Evolutionary conservation across 75 land plant species (phyloP).

Genomic region (Pinus tabuliformis): DNA sequence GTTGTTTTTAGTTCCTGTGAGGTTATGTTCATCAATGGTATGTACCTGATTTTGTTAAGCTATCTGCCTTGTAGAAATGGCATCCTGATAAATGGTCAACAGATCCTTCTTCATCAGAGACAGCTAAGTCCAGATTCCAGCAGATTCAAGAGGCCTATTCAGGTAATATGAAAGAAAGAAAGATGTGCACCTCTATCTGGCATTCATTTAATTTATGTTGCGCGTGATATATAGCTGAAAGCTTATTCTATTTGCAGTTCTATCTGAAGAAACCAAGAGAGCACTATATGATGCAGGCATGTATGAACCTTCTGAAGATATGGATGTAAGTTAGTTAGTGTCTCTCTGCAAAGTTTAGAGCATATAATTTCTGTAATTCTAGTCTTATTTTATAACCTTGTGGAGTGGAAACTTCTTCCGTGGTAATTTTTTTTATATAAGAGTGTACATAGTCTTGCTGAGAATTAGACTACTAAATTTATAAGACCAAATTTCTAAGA

Average conservation of each 20-base stretch:
- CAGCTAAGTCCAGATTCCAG: conserved; percentile 64
- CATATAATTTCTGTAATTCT: too few relatives aligned
- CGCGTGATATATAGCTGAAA: background rate
- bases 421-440: too few relatives aligned
- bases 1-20: background rate
- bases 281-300: conserved; percentile 56
- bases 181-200: background rate
- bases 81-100: conserved; percentile 68
- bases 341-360: background rate
- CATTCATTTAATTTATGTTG: background rate
- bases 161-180: conserved; percentile 21
- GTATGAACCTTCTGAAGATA: conserved; percentile 45
- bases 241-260: conserved; percentile 26
- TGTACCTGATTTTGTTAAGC: background rate
- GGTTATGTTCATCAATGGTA: background rate
- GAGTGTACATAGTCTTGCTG: too few relatives aligned
- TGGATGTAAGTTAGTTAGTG: conserved; percentile 11
- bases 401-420: conserved; percentile 11
- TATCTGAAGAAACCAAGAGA: conserved; percentile 59
- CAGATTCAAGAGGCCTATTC: conserved; percentile 72
- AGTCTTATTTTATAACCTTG: background rate
- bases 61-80: conserved; percentile 42
- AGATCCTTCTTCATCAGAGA: conserved; percentile 31
- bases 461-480: too few relatives aligned
- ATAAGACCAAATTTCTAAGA: too few relatives aligned